These are phyloP conservation scores for Fusarium decemcellulare DNA, from an alignment of 2,329 filamentous ascomycete genomes.

Conservation along the genomic window DNA sequence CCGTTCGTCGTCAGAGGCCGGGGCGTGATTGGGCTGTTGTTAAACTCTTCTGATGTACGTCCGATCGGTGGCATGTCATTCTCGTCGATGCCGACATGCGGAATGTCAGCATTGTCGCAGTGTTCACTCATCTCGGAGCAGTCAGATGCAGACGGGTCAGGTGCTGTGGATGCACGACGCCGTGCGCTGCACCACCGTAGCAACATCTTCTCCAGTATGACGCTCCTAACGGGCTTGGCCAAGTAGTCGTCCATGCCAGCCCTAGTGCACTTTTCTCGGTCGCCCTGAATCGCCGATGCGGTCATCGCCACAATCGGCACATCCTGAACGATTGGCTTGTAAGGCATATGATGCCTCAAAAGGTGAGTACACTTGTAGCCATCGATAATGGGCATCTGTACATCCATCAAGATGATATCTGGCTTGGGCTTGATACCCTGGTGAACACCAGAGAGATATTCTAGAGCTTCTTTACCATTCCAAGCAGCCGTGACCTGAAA, in stretches of 20 bases:
- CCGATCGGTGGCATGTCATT: conserved; percentile 29
- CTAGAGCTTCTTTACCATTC: conserved; percentile 84
- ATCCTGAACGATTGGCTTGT: conserved; percentile 69
- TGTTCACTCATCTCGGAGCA: conserved; percentile 62
- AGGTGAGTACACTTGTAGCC: conserved; percentile 84
- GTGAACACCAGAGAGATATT: conserved; percentile 75
- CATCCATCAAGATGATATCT: conserved; percentile 84
- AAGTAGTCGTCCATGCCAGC: conserved; percentile 85
- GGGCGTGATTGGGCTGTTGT: conserved; percentile 56
- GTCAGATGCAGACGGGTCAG: conserved; percentile 54
- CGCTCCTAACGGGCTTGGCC: conserved; percentile 80
- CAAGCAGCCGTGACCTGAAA: conserved; percentile 80
- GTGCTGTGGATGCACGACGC: conserved; percentile 40
- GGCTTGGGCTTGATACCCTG: conserved; percentile 69
- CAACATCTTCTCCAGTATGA: conserved; percentile 78
- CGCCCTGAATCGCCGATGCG: conserved; percentile 82
- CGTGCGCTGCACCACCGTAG: conserved; percentile 72
- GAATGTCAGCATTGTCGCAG: conserved; percentile 59
- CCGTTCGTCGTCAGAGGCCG: conserved; percentile 56
- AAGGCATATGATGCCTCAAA: conserved; percentile 77
- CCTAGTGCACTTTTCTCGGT: conserved; percentile 79
- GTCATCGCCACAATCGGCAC: conserved; percentile 89
- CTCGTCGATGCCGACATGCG: conserved; percentile 53
- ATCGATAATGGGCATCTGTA: conserved; percentile 83
- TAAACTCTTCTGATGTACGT: conserved; percentile 47